Base-by-base conservation (phyloP, 2,329 filamentous ascomycete genomes). In the Botrytis aclada region DNA sequence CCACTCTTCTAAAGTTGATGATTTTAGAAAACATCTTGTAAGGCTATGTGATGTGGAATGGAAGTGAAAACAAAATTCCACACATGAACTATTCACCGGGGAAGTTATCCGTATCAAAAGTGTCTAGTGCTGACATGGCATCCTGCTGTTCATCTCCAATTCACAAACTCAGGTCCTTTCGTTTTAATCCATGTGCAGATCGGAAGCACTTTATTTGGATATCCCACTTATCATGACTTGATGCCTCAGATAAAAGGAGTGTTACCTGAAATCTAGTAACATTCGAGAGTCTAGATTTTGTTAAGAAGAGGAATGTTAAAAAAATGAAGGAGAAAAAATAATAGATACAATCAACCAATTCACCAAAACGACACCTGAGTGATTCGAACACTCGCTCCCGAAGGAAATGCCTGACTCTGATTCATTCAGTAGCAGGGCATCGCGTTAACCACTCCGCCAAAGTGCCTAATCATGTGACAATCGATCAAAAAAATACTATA, bases 371-470 rank as follows among this genome's bases (percentile, higher is more conserved):
- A 67, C 64, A 67, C 64, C 64, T 67, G 45, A 37, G 64, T 67
- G 64, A 67, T 67, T 67, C 64, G 64, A 67, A 67, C 64, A 67
- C 64, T 37, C 45, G 64, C 64, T 67, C 64, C 64, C 64, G 64
- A 67, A 14, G 64, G 64, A 67, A 54, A 67, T 67, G 64, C 64
- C 64, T 67, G 45, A 54, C 64, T 67, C 34, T 54, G 34, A 12
- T 0, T 4, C 1, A 12, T 1, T 12, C 47, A 67, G 25, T 67
- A 67, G 64, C 64, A 67, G 64, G 64, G 64, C 64, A 67, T 67
- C 64, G 64, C 64, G 64, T 54, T 67, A 67, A 67, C 64, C 64
- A 66, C 64, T 66, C 43, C 64, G 64, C 64, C 64, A 66, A 66
- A 54, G 64, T 66, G 64, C 64, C 64, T 47, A 39, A 67, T 66